Evolutionary conservation across 1,139 yeast genomes (phyloP).

Genomic region (Candida sanyaensis): DNA sequence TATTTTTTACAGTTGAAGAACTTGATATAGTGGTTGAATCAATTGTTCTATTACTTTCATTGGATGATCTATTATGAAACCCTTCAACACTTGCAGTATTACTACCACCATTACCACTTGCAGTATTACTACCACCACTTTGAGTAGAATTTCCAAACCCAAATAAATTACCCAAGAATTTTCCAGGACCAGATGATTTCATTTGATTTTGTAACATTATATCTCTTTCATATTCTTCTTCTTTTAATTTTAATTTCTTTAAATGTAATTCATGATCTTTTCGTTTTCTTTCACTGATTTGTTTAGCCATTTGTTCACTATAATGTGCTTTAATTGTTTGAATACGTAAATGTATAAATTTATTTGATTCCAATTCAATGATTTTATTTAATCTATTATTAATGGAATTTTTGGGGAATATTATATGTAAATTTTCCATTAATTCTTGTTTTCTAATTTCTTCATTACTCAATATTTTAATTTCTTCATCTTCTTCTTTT

Average conservation of each 20-base stretch:
- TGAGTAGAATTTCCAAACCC: constrained; percentile 7
- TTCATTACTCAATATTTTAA: constrained; percentile 5
- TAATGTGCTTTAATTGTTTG: constrained; percentile 42
- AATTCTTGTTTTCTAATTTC: constrained; percentile 8
- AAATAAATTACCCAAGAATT: constrained; percentile 13
- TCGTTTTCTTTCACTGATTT: constrained; percentile 43
- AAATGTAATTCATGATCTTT: constrained; percentile 44
- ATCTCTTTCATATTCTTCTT: constrained; percentile 39
- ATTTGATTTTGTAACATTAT: constrained; percentile 5
- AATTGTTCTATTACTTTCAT: constrained; percentile 8
- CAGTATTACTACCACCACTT: neutral
- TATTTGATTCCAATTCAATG: constrained; percentile 40
- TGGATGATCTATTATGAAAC: constrained; percentile 6
- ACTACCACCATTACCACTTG: neutral
- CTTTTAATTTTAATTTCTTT: constrained; percentile 36
- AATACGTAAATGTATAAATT: constrained; percentile 41
- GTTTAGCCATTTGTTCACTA: constrained; percentile 37
- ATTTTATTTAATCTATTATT: constrained; percentile 27
- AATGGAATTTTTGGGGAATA: constrained; percentile 20
- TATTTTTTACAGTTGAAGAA: constrained; percentile 5
- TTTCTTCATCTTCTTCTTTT: constrained; percentile 1
- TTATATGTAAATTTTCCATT: constrained; percentile 11
- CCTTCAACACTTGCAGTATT: neutral
- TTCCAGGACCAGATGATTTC: constrained; percentile 6
- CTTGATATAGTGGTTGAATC: constrained; percentile 5